Evolutionary conservation across 2,329 filamentous ascomycete genomes (phyloP).

Genomic region (Ophiosphaerella korrae): DNA sequence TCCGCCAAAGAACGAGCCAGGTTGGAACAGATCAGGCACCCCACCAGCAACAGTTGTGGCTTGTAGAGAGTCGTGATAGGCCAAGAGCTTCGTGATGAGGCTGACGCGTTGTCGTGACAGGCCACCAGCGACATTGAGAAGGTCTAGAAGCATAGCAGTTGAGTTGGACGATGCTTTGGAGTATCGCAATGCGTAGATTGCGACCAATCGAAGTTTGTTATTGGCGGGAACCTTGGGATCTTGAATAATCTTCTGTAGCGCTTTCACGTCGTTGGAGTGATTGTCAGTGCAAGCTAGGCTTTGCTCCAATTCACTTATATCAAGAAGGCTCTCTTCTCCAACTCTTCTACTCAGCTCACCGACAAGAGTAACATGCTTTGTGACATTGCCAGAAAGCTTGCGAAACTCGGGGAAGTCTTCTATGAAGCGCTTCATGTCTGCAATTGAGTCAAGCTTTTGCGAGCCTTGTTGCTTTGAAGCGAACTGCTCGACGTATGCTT

Average conservation of each 20-base stretch:
- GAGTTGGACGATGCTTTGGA: slow-evolving; percentile 84
- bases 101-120: slow-evolving; percentile 77
- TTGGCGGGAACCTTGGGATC: slow-evolving; percentile 75
- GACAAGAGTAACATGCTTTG: slow-evolving; percentile 96
- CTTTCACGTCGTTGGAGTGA: slow-evolving; percentile 89
- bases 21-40: slow-evolving; percentile 90
- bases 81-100: slow-evolving; percentile 79
- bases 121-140: slow-evolving; percentile 82
- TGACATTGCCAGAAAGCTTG: slow-evolving; percentile 95
- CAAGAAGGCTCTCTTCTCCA: slow-evolving; percentile 82
- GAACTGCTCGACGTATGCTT: slow-evolving; percentile 98
- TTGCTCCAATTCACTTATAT: slow-evolving; percentile 96
- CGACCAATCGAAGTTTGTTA: slow-evolving; percentile 87
- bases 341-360: slow-evolving; percentile 90
- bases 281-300: slow-evolving; percentile 97
- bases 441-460: slow-evolving; percentile 94
- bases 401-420: slow-evolving; percentile 98
- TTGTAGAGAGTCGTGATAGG: slow-evolving; percentile 86
- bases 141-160: slow-evolving; percentile 81
- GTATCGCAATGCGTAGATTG: slow-evolving; percentile 93
- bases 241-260: slow-evolving; percentile 84
- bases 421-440: slow-evolving; percentile 99
- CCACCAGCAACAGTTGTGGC: slow-evolving; percentile 72
- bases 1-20: slow-evolving; percentile 83
- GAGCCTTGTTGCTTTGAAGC: slow-evolving; percentile 97